Conservation (phyloP, 2,329 filamentous ascomycete species). For the Trichocomaceae sp. region DNA sequence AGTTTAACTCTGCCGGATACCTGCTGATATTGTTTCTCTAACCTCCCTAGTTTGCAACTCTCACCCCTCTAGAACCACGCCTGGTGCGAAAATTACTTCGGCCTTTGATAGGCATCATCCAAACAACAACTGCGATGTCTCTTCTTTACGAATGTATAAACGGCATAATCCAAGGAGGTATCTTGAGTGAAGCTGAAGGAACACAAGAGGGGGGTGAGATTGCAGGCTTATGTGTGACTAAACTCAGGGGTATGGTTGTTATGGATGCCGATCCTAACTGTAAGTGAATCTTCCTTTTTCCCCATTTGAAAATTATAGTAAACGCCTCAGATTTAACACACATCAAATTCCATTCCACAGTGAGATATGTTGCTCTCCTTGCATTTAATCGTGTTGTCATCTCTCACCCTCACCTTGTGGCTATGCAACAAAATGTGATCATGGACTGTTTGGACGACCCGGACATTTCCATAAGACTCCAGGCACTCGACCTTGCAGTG, state of each 20-base stretch:
- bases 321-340: background rate
- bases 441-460: constrained; percentile 91
- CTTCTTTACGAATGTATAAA: constrained; percentile 97
- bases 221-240: constrained; percentile 83
- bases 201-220: constrained; percentile 82
- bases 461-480: constrained; percentile 90
- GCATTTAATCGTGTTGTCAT: constrained; percentile 92
- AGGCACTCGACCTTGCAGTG: constrained; percentile 83
- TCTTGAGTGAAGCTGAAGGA: constrained; percentile 75
- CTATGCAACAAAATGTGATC: constrained; percentile 91
- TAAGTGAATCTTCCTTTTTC: constrained; percentile 43
- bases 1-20: constrained; percentile 23
- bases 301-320: background rate
- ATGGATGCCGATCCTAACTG: constrained; percentile 88
- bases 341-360: constrained; percentile 39
- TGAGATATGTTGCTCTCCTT: constrained; percentile 94
- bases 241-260: constrained; percentile 88
- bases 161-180: constrained; percentile 93
- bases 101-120: constrained; percentile 85
- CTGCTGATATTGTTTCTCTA: constrained; percentile 11
- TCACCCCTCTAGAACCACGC: constrained; percentile 87
- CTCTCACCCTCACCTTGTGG: constrained; percentile 81
- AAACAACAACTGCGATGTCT: constrained; percentile 96
- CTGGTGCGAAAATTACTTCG: constrained; percentile 86
- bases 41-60: constrained; percentile 69